phyloP scores from a whole-genome alignment of 345 rosid species.

The Cardiospermum halicacabum region DNA sequence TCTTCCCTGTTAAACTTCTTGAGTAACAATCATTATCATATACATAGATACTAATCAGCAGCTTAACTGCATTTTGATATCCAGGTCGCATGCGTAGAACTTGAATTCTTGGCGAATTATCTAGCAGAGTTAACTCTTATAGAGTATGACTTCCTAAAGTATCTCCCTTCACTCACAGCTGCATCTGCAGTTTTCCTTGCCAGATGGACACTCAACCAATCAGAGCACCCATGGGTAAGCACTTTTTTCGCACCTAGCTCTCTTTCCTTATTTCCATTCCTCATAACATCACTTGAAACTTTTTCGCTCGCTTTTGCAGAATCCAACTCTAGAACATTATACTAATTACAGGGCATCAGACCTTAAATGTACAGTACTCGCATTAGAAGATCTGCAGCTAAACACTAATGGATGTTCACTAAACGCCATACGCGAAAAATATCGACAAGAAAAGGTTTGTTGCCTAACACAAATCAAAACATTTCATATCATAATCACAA shows the following conservation, averaged over 20 bases:
- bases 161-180: slow-evolving; percentile 72
- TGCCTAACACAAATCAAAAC: background rate
- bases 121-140: slow-evolving; percentile 79
- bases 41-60: slow-evolving; percentile 7
- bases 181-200: slow-evolving; percentile 94
- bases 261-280: background rate
- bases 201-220: slow-evolving; percentile 76
- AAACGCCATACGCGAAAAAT: slow-evolving; percentile 68
- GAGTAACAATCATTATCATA: background rate
- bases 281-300: background rate
- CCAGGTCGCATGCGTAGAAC: slow-evolving; percentile 56
- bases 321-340: slow-evolving; percentile 83
- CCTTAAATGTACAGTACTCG: slow-evolving; percentile 63
- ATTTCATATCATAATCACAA: background rate
- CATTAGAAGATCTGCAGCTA: slow-evolving; percentile 72
- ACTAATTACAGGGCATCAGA: slow-evolving; percentile 57
- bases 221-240: slow-evolving; percentile 92
- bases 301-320: slow-evolving; percentile 37
- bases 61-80: slow-evolving; percentile 8
- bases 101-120: slow-evolving; percentile 83
- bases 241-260: slow-evolving; percentile 10
- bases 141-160: slow-evolving; percentile 68
- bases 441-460: slow-evolving; percentile 63
- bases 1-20: background rate
- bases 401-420: slow-evolving; percentile 56